These are phyloP conservation scores for Salix koriyanagi DNA, from an alignment of 345 rosid genomes.

Conservation along the genomic window DNA sequence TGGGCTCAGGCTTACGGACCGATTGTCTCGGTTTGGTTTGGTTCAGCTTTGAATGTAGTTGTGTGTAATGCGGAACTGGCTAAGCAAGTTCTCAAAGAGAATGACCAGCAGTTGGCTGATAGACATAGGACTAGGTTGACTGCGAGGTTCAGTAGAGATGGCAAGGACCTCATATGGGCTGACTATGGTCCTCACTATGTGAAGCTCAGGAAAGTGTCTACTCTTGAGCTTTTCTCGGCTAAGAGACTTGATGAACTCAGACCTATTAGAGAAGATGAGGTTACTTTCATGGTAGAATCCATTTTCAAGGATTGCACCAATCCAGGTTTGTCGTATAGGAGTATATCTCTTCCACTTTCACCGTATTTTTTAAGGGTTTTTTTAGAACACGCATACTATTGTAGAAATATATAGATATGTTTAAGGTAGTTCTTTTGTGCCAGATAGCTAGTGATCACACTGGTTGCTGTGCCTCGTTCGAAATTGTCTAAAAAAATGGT, in stretches of 20 bases:
- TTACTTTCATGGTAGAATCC: slow-evolving; percentile 84
- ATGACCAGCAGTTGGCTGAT: slow-evolving; percentile 79
- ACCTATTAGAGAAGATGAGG: slow-evolving; percentile 91
- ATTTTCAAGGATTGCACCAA: slow-evolving; percentile 52
- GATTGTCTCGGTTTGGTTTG: slow-evolving; percentile 84
- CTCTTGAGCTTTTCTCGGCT: slow-evolving; percentile 75
- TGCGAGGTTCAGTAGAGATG: slow-evolving; percentile 74
- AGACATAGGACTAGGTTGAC: slow-evolving; percentile 67
- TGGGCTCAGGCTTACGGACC: slow-evolving; percentile 83
- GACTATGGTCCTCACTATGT: slow-evolving; percentile 94
- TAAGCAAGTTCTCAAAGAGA: slow-evolving; percentile 69
- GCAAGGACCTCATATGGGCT: slow-evolving; percentile 93
- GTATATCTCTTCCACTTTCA: not conserved
- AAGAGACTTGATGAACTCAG: slow-evolving; percentile 71
- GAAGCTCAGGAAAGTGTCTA: slow-evolving; percentile 81
- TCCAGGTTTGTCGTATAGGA: slow-evolving; percentile 54
- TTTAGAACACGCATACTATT: no score
- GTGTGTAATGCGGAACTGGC: slow-evolving; percentile 76
- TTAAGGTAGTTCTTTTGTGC: no score
- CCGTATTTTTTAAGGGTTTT: not conserved
- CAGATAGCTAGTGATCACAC: no score
- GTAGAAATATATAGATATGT: no score
- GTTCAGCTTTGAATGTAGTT: slow-evolving; percentile 68
- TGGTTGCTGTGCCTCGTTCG: not conserved
- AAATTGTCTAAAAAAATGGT: no score